Conservation (phyloP, 495 filamentous ascomycete genomes). For the Neurospora sp. region DNA sequence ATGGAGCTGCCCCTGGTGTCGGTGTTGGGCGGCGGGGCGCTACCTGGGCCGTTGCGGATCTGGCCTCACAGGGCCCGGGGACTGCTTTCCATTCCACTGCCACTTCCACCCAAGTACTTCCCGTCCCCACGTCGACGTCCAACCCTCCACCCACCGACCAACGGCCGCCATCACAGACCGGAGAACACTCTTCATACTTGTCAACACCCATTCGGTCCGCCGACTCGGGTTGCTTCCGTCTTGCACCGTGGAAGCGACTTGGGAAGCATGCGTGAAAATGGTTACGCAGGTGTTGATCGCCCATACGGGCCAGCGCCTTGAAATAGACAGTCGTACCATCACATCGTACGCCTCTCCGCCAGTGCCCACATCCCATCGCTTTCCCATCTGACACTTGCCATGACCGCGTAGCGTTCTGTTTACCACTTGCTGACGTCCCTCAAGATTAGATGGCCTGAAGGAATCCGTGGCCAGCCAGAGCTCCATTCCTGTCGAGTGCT, state of each 20-base stretch:
- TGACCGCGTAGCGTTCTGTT: not conserved
- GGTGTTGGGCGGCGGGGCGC: not conserved
- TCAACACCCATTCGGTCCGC: not conserved
- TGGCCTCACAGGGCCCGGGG: not conserved
- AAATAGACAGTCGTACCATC: constrained; percentile 58
- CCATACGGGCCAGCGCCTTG: constrained; percentile 76
- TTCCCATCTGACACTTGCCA: not conserved
- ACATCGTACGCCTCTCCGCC: constrained; percentile 46
- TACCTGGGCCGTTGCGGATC: not conserved
- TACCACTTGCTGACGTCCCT: not conserved
- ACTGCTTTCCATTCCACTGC: not conserved
- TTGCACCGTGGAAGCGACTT: not conserved
- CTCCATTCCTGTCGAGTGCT: constrained; percentile 54
- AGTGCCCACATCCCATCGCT: not conserved
- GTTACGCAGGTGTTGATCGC: constrained; percentile 76
- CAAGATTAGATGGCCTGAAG: constrained; percentile 52
- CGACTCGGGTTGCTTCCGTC: not conserved
- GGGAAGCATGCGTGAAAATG: constrained; percentile 32
- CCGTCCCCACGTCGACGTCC: not conserved
- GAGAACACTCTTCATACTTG: not conserved
- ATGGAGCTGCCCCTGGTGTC: not conserved
- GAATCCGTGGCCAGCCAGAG: constrained; percentile 58
- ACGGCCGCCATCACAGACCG: not conserved
- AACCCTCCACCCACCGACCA: not conserved
- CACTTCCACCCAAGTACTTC: not conserved